Evolutionary conservation across 2,329 filamentous ascomycete genomes (phyloP).

Genomic region (Arthrobotrys iridis): DNA sequence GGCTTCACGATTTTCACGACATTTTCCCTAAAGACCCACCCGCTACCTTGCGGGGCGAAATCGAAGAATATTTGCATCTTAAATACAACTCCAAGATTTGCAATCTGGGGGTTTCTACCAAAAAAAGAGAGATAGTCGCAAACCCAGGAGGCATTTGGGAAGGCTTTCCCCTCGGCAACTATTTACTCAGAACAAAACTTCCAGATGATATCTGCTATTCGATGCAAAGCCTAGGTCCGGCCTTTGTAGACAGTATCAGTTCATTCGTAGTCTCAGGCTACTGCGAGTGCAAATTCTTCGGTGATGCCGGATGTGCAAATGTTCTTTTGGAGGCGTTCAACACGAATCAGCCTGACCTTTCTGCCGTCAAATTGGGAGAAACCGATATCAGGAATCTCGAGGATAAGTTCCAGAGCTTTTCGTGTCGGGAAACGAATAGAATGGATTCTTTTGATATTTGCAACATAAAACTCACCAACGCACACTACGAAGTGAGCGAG

Average conservation of each 20-base stretch:
- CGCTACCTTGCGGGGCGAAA: too few species aligned
- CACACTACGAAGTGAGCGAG: neutral
- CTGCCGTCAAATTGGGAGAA: neutral
- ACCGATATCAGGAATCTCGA: neutral
- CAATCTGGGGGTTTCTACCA: neutral
- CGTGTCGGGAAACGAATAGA: neutral
- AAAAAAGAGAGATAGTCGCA: too few species aligned
- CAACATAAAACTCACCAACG: neutral
- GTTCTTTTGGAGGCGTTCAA: neutral
- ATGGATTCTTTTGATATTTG: neutral
- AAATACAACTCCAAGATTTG: neutral
- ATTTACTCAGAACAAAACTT: neutral
- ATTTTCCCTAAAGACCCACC: too few species aligned
- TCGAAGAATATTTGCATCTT: neutral
- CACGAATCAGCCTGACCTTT: neutral
- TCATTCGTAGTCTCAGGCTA: neutral
- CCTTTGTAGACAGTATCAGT: neutral
- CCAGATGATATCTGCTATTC: neutral
- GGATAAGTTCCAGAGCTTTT: neutral
- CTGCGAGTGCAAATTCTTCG: conserved; percentile 12
- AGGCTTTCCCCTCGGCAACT: neutral
- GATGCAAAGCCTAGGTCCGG: neutral
- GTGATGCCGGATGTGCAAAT: neutral
- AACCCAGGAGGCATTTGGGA: neutral
- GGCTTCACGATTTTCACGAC: neutral